Evolutionary conservation across 108 stramenopile species (phyloP).

Genomic region (Asterionellopsis glacialis): DNA sequence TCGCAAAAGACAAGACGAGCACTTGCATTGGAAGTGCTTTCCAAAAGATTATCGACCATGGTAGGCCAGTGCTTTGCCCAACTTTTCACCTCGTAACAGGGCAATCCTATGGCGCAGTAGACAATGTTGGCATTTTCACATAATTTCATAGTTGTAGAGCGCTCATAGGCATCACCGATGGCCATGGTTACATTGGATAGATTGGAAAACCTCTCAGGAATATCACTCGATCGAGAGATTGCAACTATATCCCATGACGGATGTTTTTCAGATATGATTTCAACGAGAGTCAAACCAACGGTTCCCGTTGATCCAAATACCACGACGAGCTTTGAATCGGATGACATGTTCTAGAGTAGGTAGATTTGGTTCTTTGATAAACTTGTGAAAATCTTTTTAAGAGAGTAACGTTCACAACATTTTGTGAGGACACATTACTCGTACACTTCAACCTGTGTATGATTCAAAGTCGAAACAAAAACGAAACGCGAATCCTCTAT

Average conservation of each 20-base stretch:
- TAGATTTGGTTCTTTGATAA: no score
- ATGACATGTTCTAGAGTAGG: no score
- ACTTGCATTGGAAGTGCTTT: conserved; percentile 1
- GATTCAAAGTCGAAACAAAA: no score
- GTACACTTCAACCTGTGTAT: no score
- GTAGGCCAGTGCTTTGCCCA: conserved; percentile 29
- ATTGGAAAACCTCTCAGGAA: background rate
- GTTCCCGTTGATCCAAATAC: conserved; percentile 32
- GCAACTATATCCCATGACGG: conserved; percentile 26
- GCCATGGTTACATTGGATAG: conserved; percentile 14
- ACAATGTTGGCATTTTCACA: background rate
- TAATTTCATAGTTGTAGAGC: conserved; percentile 2
- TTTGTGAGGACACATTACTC: no score
- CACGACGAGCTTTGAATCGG: conserved; percentile 5
- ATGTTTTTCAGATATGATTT: conserved; percentile 12
- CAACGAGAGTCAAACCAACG: conserved; percentile 12
- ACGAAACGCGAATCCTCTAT: no score
- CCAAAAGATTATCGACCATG: conserved; percentile 27
- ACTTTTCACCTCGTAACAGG: conserved; percentile 23
- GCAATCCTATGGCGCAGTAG: conserved; percentile 10
- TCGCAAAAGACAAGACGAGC: conserved; percentile 28
- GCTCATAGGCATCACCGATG: conserved; percentile 18
- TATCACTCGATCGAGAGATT: conserved; percentile 14
- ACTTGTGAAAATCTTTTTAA: no score
- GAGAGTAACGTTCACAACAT: no score